Base-by-base conservation (phyloP, 305 asterid genomes). In the Solanum hybrid region DNA sequence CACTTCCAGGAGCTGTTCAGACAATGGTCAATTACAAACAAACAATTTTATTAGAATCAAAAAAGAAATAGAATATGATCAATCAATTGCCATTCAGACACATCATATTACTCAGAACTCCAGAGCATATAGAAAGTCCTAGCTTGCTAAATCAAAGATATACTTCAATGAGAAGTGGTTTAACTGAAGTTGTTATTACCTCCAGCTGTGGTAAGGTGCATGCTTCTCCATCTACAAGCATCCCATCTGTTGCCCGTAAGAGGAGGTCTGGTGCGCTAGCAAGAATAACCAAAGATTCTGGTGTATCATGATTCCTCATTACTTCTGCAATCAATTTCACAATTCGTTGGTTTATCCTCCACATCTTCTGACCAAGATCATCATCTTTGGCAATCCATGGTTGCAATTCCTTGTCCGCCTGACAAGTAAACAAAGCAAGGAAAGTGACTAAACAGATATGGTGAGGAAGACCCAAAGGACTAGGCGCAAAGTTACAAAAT, bases 211-310 rank as follows among this genome's bases (percentile, higher is more conserved):
- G 98, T 89, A 96, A 93, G 92, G 99, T 97, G 95, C 99, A 97
- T 88, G 99, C 98, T 95, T 95, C 99, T 88, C 98, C 99, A 90
- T 97, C 99, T n/a, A 97, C 97, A 67, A 97, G 99, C 98, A 97
- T 94, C 67, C 99, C 99, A 57, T 97, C 99, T 12, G 99, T 97
- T 89, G 99, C 99, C 87, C 98, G 98, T 51, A 96, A 95, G 89
- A 97, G 98, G 86, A 97, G 97, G 90, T 97, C 98, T 18, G 99
- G 95, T 28, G 99, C 99, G 16, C 98, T 94, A 26, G 99, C 93
- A 75, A 98, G 92, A 91, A 98, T 95, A 67, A 97, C 96, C 91
- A 98, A 93, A 7, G 99, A 95, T 93, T 98, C 99, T 31, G 96
- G 97, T 75, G 94, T 93, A 69, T 97, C 98, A 33, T 98, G 98